Evolutionary conservation across 2,329 filamentous ascomycete genomes (phyloP).

Genomic region (Ilyonectria mors-panacis): DNA sequence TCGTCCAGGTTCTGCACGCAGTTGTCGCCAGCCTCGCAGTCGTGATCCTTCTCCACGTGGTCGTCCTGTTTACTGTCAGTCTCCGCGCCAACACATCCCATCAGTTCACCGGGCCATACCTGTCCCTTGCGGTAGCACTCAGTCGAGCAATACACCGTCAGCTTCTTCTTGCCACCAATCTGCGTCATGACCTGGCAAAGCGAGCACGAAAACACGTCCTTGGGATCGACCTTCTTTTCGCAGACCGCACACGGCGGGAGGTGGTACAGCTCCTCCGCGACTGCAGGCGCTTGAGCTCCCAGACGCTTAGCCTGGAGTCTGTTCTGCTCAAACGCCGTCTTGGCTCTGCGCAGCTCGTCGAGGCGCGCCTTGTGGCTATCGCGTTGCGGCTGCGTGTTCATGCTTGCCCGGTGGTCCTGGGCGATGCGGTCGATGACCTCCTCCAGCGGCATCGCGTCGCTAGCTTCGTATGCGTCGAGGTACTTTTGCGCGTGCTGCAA

Average conservation of each 20-base stretch:
- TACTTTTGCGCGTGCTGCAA: slow-evolving; percentile 56
- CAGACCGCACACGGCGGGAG: slow-evolving; percentile 60
- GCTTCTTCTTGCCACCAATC: slow-evolving; percentile 53
- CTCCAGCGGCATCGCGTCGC: slow-evolving; percentile 49
- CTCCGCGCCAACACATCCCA: background rate
- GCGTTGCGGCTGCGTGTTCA: slow-evolving; percentile 53
- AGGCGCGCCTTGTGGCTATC: slow-evolving; percentile 57
- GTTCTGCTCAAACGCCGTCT: slow-evolving; percentile 64
- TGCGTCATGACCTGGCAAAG: slow-evolving; percentile 61
- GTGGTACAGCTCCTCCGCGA: slow-evolving; percentile 54
- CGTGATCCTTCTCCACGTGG: slow-evolving; percentile 57
- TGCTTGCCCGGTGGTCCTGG: slow-evolving; percentile 50
- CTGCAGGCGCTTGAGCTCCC: slow-evolving; percentile 46
- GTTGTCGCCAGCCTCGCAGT: slow-evolving; percentile 58
- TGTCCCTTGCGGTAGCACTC: slow-evolving; percentile 58
- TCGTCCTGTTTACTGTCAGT: slow-evolving; percentile 54
- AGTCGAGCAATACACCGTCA: slow-evolving; percentile 63
- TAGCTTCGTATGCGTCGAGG: slow-evolving; percentile 54
- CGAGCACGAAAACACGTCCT: slow-evolving; percentile 59
- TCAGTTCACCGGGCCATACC: slow-evolving; percentile 51
- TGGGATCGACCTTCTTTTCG: slow-evolving; percentile 50
- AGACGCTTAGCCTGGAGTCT: slow-evolving; percentile 56
- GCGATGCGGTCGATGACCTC: slow-evolving; percentile 54
- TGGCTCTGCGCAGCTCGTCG: slow-evolving; percentile 64
- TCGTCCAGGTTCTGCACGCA: slow-evolving; percentile 59